phyloP scores from a whole-genome alignment of 2,329 filamentous ascomycete genomes.

The Pseudopyricularia javanii region DNA sequence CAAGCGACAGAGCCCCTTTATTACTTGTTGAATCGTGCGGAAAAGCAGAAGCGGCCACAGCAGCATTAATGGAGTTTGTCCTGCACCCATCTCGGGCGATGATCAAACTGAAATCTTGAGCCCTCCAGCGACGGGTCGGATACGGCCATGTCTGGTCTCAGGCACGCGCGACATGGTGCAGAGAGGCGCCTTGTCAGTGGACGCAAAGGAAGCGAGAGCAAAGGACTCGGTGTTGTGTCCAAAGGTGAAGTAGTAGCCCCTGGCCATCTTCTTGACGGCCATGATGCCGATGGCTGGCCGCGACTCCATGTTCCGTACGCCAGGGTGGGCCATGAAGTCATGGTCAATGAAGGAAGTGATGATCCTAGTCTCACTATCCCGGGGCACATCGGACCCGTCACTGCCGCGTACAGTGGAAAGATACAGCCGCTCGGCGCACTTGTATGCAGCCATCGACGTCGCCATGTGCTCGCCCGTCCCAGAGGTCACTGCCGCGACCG shows the following conservation, averaged over 20 bases:
- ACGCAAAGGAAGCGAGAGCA: slow-evolving; percentile 81
- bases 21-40: not conserved
- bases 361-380: slow-evolving; percentile 64
- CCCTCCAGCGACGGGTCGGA: slow-evolving; percentile 36
- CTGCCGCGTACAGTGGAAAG: slow-evolving; percentile 53
- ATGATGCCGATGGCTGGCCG: slow-evolving; percentile 85
- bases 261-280: slow-evolving; percentile 69
- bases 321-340: slow-evolving; percentile 91
- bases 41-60: not conserved
- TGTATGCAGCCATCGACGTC: slow-evolving; percentile 80
- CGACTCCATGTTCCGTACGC: slow-evolving; percentile 67
- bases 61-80: not conserved
- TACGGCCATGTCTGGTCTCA: not conserved
- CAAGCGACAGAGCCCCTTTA: too few species aligned
- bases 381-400: slow-evolving; percentile 30
- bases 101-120: slow-evolving; percentile 26
- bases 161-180: slow-evolving; percentile 78
- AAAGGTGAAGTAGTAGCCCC: slow-evolving; percentile 78
- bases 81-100: not conserved
- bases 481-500: slow-evolving; percentile 77
- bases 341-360: slow-evolving; percentile 65
- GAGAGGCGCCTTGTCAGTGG: slow-evolving; percentile 58
- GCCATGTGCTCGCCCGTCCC: slow-evolving; percentile 98
- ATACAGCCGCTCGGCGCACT: slow-evolving; percentile 77
- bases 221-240: slow-evolving; percentile 89